A percentile compares a stretch with the other conserved stretches of the same genome.
Evolutionary conservation across 164 flowering plant genomes (phyloP).

Genomic region (Platanus orientalis): DNA sequence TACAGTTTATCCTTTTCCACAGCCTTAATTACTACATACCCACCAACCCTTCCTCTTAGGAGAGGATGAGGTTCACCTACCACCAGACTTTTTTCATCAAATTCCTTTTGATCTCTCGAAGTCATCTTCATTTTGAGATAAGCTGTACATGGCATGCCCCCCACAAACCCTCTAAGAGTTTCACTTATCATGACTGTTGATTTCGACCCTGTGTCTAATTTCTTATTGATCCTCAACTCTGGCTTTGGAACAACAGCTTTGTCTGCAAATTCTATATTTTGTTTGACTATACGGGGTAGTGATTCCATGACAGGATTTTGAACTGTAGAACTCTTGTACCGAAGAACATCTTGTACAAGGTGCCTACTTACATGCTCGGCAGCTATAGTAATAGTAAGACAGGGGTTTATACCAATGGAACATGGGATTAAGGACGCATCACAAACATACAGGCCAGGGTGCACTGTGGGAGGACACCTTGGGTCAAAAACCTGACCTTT

Average conservation of each 20-base stretch:
- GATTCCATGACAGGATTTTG: constrained; percentile 1
- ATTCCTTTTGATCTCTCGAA: constrained; percentile 3
- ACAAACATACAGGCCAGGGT: constrained; percentile 28
- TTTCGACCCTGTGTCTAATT: background rate
- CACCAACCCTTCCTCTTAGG: constrained; percentile 45
- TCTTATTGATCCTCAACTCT: background rate
- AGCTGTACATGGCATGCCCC: constrained; percentile 57
- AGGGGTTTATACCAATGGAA: constrained; percentile 32
- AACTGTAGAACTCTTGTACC: constrained; percentile 19
- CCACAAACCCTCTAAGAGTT: constrained; percentile 47
- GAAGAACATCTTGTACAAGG: constrained; percentile 39
- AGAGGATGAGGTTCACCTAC: constrained; percentile 21
- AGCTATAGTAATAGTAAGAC: constrained; percentile 47
- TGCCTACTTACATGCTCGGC: constrained; percentile 47
- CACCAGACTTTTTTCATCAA: constrained; percentile 2
- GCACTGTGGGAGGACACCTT: constrained; percentile 15
- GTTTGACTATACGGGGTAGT: background rate
- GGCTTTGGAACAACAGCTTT: constrained; percentile 7
- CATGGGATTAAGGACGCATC: constrained; percentile 35
- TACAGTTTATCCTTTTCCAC: constrained; percentile 40
- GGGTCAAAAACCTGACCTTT: constrained; percentile 50
- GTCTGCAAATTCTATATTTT: background rate
- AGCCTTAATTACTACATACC: constrained; percentile 30
- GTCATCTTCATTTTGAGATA: constrained; percentile 45
- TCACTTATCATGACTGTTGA: constrained; percentile 30